A percentile compares a stretch with the other conserved stretches of the same genome.
Conservation (phyloP, 2,329 filamentous ascomycete species). For the Incumbomyces delicatus region DNA sequence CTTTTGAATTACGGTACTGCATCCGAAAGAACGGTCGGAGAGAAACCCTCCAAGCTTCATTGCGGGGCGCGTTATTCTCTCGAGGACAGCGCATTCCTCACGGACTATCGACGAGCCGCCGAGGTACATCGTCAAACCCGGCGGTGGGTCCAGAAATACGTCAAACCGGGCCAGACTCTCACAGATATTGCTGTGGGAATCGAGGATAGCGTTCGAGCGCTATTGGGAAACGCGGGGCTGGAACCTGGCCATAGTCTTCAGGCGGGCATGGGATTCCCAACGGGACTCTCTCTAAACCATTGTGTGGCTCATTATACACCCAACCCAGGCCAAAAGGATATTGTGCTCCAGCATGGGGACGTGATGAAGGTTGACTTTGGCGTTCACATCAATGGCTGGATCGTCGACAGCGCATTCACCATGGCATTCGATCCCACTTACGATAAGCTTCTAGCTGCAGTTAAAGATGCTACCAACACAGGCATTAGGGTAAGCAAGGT, state of each 20-base stretch:
- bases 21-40: conserved; percentile 17
- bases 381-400: conserved; percentile 69
- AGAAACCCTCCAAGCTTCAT: conserved; percentile 39
- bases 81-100: conserved; percentile 40
- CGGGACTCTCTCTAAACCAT: conserved; percentile 45
- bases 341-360: conserved; percentile 60
- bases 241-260: conserved; percentile 42
- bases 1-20: conserved; percentile 30
- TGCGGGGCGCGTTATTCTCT: conserved; percentile 37
- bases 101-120: conserved; percentile 47
- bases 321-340: conserved; percentile 54
- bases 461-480: conserved; percentile 59
- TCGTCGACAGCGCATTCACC: conserved; percentile 69
- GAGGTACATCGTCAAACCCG: conserved; percentile 49
- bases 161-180: conserved; percentile 42
- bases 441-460: conserved; percentile 56
- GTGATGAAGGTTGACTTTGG: conserved; percentile 79
- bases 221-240: conserved; percentile 43
- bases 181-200: conserved; percentile 44
- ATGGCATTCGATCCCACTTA: conserved; percentile 59
- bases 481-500: conserved; percentile 32
- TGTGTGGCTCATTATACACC: conserved; percentile 48
- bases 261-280: conserved; percentile 48
- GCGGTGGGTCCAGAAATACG: conserved; percentile 39
- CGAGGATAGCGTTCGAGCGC: conserved; percentile 44